Evolutionary conservation across 495 filamentous ascomycete species (phyloP).

Genomic region (Bacidia gigantensis): DNA sequence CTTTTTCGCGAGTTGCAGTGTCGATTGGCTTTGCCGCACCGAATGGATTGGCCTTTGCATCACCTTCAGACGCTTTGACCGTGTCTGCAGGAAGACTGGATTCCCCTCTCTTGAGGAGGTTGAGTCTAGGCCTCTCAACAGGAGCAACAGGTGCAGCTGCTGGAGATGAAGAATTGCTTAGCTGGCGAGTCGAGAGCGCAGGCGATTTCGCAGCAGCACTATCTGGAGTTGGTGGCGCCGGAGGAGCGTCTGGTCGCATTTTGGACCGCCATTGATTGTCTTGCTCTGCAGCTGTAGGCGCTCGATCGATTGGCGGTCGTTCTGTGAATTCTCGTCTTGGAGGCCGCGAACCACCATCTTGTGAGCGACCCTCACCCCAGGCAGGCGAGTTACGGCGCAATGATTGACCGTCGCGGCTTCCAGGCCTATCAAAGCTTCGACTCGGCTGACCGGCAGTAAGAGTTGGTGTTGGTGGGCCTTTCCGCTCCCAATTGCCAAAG

Average conservation of each 20-base stretch:
- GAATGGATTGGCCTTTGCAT: conserved; percentile 80
- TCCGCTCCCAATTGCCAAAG: conserved; percentile 88
- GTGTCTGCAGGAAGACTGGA: conserved; percentile 49
- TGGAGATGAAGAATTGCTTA: conserved; percentile 54
- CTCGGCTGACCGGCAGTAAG: conserved; percentile 39
- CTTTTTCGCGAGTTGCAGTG: conserved; percentile 70
- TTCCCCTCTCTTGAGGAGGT: conserved; percentile 78
- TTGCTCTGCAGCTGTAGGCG: conserved; percentile 70
- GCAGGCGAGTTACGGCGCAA: conserved; percentile 58
- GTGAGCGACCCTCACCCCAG: conserved; percentile 73
- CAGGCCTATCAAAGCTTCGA: conserved; percentile 56
- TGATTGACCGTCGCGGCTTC: conserved; percentile 47
- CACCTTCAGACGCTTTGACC: conserved; percentile 33
- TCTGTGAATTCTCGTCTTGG: conserved; percentile 71
- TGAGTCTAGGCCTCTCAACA: conserved; percentile 57
- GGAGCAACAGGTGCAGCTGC: conserved; percentile 34
- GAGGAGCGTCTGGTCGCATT: conserved; percentile 60
- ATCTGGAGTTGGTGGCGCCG: conserved; percentile 30
- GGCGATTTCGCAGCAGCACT: conserved; percentile 31
- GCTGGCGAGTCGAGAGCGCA: conserved; percentile 42
- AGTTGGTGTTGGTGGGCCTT: conserved; percentile 72
- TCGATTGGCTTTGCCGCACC: conserved; percentile 84
- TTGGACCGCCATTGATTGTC: conserved; percentile 75
- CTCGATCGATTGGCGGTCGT: conserved; percentile 44
- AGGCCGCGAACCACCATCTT: conserved; percentile 64